Evolutionary conservation across 768 basidiomycete genomes (phyloP).

Genomic region (Candolleomyces eurysporus): DNA sequence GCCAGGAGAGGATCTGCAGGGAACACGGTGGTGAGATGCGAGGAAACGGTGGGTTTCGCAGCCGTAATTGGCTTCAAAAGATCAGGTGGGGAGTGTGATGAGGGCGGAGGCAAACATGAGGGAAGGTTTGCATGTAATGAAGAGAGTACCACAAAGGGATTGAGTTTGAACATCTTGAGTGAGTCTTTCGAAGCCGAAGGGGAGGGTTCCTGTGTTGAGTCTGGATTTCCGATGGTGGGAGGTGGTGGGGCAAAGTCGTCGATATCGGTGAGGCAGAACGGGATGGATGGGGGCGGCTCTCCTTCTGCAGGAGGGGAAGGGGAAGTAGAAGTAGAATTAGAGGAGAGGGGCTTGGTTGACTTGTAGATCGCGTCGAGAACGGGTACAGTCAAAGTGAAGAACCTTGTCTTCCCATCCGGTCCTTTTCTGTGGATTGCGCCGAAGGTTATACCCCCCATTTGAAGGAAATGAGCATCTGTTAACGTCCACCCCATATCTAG

Average conservation of each 20-base stretch:
- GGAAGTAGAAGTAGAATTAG: neutral
- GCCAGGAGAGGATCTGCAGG: neutral
- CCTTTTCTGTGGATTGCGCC: neutral
- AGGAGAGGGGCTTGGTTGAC: neutral
- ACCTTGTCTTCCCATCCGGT: neutral
- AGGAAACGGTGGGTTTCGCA: neutral
- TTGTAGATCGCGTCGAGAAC: neutral
- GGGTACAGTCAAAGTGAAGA: neutral
- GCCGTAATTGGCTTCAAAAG: neutral
- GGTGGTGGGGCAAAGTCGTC: neutral
- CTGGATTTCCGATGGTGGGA: neutral
- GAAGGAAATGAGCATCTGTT: slow-evolving; percentile 7
- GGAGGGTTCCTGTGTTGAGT: neutral
- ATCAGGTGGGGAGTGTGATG: neutral
- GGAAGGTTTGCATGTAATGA: neutral
- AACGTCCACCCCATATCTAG: slow-evolving; percentile 6
- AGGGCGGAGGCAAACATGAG: neutral
- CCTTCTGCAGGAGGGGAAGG: neutral
- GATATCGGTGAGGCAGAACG: neutral
- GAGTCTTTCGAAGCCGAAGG: neutral
- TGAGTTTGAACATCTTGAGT: neutral
- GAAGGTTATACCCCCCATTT: slow-evolving; percentile 6
- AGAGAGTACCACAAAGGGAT: neutral
- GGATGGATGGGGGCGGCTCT: neutral
- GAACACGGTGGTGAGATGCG: neutral